Evolutionary conservation across 768 basidiomycete species (phyloP).

Genomic region (Phylloporus sp.): DNA sequence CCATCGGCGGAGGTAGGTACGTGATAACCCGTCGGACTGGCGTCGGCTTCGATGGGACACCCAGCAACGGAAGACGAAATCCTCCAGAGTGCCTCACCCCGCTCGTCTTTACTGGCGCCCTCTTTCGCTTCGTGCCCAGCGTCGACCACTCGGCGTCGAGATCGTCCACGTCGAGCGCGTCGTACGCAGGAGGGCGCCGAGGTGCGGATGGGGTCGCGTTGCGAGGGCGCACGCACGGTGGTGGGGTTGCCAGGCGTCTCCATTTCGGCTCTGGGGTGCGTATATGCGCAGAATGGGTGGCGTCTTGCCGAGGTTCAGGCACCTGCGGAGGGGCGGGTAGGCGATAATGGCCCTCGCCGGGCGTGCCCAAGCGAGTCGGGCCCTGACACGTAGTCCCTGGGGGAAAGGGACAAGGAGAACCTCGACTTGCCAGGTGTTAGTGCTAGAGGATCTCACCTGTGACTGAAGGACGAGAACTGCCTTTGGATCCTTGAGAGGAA

Average conservation of each 20-base stretch:
- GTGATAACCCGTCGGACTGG: conserved; percentile 22
- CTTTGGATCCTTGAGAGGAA: no score
- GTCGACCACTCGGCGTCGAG: conserved; percentile 22
- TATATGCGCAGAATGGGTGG: not conserved
- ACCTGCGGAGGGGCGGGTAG: not conserved
- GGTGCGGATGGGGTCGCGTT: not conserved
- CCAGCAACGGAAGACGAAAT: conserved; percentile 20
- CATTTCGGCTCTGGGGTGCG: conserved; percentile 6
- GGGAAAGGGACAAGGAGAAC: not conserved
- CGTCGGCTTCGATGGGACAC: not conserved
- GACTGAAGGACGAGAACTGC: not conserved
- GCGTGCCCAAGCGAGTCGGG: conserved; percentile 9
- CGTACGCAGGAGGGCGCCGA: conserved; percentile 14
- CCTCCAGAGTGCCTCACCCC: conserved; percentile 16
- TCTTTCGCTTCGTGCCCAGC: conserved; percentile 2
- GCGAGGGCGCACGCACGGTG: no score
- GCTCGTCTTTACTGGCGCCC: not conserved
- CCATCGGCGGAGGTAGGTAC: conserved; percentile 26
- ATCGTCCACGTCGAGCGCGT: conserved; percentile 18
- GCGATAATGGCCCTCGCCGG: not conserved
- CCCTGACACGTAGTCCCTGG: not conserved
- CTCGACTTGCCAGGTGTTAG: conserved; percentile 6
- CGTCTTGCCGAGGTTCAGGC: not conserved
- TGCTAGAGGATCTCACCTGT: conserved; percentile 14
- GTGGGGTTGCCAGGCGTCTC: not conserved